These are phyloP conservation scores for Gastrolobium bilobum DNA, from an alignment of 306 rosid genomes.

Conservation along the genomic window DNA sequence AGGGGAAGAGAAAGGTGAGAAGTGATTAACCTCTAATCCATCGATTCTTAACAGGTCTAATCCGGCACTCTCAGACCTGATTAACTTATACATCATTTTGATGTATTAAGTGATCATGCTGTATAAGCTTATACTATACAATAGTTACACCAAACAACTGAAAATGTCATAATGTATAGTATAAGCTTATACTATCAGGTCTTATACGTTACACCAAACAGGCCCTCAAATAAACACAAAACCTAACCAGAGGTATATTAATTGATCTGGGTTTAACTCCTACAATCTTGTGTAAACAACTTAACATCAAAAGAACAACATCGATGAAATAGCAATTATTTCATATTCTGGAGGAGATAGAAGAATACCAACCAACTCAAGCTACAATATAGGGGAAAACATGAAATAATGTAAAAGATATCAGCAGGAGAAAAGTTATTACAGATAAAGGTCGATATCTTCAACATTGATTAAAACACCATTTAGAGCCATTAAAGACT, in stretches of 20 bases:
- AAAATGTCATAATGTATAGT: too few species aligned
- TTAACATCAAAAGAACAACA: constrained; percentile 20
- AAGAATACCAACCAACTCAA: constrained; percentile 15
- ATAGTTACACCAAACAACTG: too few species aligned
- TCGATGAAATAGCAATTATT: constrained; percentile 35
- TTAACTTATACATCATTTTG: too few species aligned
- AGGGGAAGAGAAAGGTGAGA: too few species aligned
- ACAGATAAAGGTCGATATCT: constrained; percentile 95
- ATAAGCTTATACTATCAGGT: too few species aligned
- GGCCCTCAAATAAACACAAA: constrained; percentile 25
- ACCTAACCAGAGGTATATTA: not conserved
- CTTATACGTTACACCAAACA: too few species aligned
- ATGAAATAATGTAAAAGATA: constrained; percentile 47
- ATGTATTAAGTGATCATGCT: too few species aligned
- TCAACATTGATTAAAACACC: constrained; percentile 97
- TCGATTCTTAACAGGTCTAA: too few species aligned
- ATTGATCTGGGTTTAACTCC: constrained; percentile 33
- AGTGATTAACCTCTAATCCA: too few species aligned
- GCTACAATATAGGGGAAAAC: constrained; percentile 34
- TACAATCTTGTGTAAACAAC: not conserved
- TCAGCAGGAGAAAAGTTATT: constrained; percentile 65
- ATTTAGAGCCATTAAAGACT: constrained; percentile 97
- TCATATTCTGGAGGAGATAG: constrained; percentile 16
- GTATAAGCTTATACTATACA: too few species aligned
- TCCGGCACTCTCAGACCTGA: too few species aligned